Conservation (phyloP, 2,329 filamentous ascomycete species). For the Aspergillus neotritici region DNA sequence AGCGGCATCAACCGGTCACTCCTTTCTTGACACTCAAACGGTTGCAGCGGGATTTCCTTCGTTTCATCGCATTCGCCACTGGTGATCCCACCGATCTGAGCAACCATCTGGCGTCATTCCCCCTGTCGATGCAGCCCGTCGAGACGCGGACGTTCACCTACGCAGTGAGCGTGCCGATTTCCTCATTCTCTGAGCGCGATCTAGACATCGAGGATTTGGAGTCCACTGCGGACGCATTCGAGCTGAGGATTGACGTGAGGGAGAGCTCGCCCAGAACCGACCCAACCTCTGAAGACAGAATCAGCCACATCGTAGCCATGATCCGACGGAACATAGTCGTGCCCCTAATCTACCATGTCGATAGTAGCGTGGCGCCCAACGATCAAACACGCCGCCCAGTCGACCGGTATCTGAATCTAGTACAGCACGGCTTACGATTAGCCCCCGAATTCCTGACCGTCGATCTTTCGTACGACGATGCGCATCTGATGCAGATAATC, state of each 20-base stretch:
- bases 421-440: constrained; percentile 57
- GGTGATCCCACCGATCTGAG: constrained; percentile 27
- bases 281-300: constrained; percentile 41
- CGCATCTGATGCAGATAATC: constrained; percentile 48
- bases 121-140: constrained; percentile 56
- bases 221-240: constrained; percentile 62
- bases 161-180: constrained; percentile 58
- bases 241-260: constrained; percentile 50
- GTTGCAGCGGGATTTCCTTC: constrained; percentile 63
- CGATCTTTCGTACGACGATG: constrained; percentile 54
- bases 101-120: constrained; percentile 47
- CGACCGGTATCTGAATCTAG: constrained; percentile 50
- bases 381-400: constrained; percentile 22
- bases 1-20: constrained; percentile 41
- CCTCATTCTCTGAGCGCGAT: constrained; percentile 48
- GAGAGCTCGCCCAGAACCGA: constrained; percentile 23
- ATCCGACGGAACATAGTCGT: constrained; percentile 59
- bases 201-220: constrained; percentile 61
- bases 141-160: constrained; percentile 62
- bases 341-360: constrained; percentile 53
- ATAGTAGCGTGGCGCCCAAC: constrained; percentile 20
- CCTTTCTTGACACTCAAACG: constrained; percentile 63
- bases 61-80: constrained; percentile 59
- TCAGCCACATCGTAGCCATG: constrained; percentile 55
- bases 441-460: constrained; percentile 59